Base-by-base conservation (phyloP, 73 alveolate species). In the Paramecium octaurelia region DNA sequence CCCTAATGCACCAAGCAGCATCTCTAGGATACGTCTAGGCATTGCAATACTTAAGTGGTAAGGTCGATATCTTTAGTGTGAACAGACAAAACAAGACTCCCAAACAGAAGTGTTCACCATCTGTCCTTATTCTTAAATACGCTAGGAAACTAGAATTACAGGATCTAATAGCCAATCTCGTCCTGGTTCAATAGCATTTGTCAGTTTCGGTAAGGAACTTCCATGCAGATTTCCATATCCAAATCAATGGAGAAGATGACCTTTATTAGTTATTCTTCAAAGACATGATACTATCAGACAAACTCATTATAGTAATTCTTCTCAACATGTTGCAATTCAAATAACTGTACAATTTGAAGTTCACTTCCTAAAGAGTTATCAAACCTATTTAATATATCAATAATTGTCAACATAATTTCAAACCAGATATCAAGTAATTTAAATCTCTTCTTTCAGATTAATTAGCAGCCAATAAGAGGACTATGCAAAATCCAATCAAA, bases 1-100 rank as follows among this genome's bases (percentile, higher is more conserved):
- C 76, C 36, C 21, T 48, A 27, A 42, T 80, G 91, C 91, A 80
- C 57, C 57, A 44, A 35, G 91, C 91, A 0, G 29, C 91, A 23
- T 44, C 27, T 43, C 34, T 48, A 46, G 91, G 91, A 12, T 44
- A 80, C 24, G 35, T 80, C 34, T 46, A 44, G 43, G 91, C 91
- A n/a, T 29, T 80, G 9, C 14, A 80, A 23, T 80, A 44, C 10
- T 10, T 80, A 11, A 23, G 36, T 44, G 73, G 73, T 24, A 80
- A 80, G 29, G 75, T 80, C 27, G 21, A 64, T 80, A 42, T 48
- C 7, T 80, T 80, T 35, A 42, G 43, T 31, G 14, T 80, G 18
- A 80, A 80, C 20, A 80, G 27, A 20, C 18, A 44, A 24, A 80
- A 80, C 27, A 80, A 80, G 29, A 80, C 91, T 40, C 64, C 91